Conservation (phyloP, 2,329 filamentous ascomycete species). For the Phaeoacremonium minimum region DNA sequence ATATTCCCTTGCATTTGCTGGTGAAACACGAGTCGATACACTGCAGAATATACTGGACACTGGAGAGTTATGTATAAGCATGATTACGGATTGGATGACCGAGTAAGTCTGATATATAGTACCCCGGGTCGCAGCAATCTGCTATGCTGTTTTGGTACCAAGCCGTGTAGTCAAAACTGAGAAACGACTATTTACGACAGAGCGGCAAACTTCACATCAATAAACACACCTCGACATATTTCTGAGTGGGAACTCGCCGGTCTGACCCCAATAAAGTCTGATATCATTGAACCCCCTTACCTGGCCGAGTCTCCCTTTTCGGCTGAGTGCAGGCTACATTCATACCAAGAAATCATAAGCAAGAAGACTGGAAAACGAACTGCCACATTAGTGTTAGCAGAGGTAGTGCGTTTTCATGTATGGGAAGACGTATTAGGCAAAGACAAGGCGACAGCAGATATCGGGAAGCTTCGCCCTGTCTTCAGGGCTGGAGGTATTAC, state of each 20-base stretch:
- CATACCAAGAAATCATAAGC: constrained; percentile 8
- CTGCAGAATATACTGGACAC: constrained; percentile 12
- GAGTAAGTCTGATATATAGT: too few relatives aligned
- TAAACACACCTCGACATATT: constrained; percentile 11
- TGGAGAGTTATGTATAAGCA: constrained; percentile 11
- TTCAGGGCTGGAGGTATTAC: constrained; percentile 7
- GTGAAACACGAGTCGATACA: constrained; percentile 10
- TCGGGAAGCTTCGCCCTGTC: constrained; percentile 4
- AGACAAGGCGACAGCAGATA: constrained; percentile 5
- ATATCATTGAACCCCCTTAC: constrained; percentile 3
- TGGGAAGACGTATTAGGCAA: constrained; percentile 6
- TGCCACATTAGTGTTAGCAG: constrained; percentile 4
- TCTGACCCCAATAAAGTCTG: constrained; percentile 3
- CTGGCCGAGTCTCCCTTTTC: constrained; percentile 9
- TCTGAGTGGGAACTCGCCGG: constrained; percentile 12
- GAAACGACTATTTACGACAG: too few relatives aligned
- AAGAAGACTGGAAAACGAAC: constrained; percentile 1
- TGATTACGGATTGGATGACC: constrained; percentile 14
- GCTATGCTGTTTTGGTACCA: too few relatives aligned
- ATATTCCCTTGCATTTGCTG: constrained; percentile 11
- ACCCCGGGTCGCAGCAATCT: too few relatives aligned
- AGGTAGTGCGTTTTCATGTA: constrained; percentile 7
- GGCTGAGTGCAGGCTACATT: constrained; percentile 7
- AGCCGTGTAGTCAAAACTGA: too few relatives aligned
- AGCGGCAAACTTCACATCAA: constrained; percentile 9